Evolutionary conservation across 371 early-diverging fungal genomes (phyloP).

Genomic region (Mucor indicus): DNA sequence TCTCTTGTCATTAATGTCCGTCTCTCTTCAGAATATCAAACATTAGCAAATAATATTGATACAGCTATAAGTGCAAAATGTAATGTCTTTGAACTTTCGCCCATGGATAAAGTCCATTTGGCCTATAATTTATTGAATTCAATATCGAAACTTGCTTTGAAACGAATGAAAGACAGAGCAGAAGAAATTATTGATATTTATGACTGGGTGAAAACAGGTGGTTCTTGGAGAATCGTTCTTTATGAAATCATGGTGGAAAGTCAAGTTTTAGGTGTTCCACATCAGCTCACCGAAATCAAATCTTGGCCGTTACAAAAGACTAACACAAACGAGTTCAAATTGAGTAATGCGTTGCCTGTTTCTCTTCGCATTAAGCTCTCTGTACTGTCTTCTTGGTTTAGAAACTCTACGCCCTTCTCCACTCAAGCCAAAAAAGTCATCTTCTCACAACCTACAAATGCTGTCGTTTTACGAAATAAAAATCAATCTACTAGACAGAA

Average conservation of each 20-base stretch:
- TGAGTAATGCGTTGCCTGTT: conserved; percentile 16
- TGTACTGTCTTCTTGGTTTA: conserved; percentile 23
- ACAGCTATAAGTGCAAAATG: conserved; percentile 13
- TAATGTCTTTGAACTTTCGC: conserved; percentile 11
- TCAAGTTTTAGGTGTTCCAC: conserved; percentile 27
- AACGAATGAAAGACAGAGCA: conserved; percentile 22
- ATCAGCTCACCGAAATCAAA: conserved; percentile 21
- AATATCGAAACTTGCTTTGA: conserved; percentile 14
- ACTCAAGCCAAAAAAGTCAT: conserved; percentile 3
- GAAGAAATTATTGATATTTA: conserved; percentile 24
- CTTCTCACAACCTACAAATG: conserved; percentile 4
- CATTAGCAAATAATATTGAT: conserved; percentile 15
- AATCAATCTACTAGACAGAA: not conserved
- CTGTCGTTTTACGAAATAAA: conserved; percentile 12
- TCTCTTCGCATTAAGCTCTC: conserved; percentile 25
- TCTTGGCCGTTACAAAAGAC: conserved; percentile 21
- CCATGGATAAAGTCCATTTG: conserved; percentile 25
- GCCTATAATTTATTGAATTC: conserved; percentile 30
- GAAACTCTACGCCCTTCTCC: conserved; percentile 5
- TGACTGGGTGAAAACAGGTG: conserved; percentile 29
- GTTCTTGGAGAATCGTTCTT: conserved; percentile 23
- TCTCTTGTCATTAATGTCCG: conserved; percentile 23
- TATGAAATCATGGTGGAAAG: conserved; percentile 36
- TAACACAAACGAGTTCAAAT: conserved; percentile 2
- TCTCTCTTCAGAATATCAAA: conserved; percentile 10